Evolutionary conservation across 352 stramenopile genomes (phyloP).

Genomic region (Phytophthora podocarpi): DNA sequence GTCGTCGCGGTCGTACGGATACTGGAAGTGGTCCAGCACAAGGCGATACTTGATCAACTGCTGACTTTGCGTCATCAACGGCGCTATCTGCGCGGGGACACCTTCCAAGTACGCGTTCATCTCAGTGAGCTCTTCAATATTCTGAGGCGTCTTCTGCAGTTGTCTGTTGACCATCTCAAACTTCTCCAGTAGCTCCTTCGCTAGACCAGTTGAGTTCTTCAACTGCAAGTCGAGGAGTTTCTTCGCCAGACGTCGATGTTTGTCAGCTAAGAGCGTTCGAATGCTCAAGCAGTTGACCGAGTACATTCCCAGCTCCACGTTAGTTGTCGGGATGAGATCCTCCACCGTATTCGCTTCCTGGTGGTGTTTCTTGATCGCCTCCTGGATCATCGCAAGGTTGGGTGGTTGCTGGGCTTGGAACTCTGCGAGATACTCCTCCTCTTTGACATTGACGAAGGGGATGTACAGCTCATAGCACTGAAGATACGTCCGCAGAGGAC

Average conservation of each 20-base stretch:
- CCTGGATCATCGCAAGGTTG: constrained; percentile 73
- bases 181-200: constrained; percentile 80
- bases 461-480: constrained; percentile 85
- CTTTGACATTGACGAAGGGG: constrained; percentile 90
- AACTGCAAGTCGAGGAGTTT: constrained; percentile 80
- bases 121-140: constrained; percentile 93
- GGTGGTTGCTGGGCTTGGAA: constrained; percentile 78
- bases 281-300: constrained; percentile 77
- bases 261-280: constrained; percentile 74
- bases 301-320: constrained; percentile 86
- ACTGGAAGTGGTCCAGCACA: constrained; percentile 83
- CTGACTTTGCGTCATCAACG: constrained; percentile 73
- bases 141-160: constrained; percentile 86
- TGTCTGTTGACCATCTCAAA: constrained; percentile 86
- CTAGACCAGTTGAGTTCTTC: constrained; percentile 73
- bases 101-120: constrained; percentile 87
- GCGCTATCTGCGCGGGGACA: constrained; percentile 63
- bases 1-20: constrained; percentile 86
- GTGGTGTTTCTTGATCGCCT: constrained; percentile 80
- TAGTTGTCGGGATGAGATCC: constrained; percentile 57
- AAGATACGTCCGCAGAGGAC: constrained; percentile 80
- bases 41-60: constrained; percentile 81
- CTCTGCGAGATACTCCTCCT: constrained; percentile 80
- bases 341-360: constrained; percentile 64
- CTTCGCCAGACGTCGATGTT: constrained; percentile 72